Evolutionary conservation across 257 asterid species (phyloP).

Genomic region (Nicotiana benthamiana): DNA sequence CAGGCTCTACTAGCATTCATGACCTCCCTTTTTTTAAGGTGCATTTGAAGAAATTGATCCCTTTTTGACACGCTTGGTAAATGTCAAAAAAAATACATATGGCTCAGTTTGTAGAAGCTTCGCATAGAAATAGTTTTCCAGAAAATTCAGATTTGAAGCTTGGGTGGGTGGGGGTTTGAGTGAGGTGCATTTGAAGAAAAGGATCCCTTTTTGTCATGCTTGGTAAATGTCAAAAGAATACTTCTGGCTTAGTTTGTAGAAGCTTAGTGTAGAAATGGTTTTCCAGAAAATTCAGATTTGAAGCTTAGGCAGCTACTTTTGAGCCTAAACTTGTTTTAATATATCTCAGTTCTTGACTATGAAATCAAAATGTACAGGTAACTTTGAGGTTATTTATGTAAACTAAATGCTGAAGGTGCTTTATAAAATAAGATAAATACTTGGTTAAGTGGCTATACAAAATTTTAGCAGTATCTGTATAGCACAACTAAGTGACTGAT

Average conservation of each 20-base stretch:
- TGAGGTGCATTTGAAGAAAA: too few relatives aligned
- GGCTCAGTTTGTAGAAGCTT: neutral
- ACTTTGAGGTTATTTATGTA: conserved; percentile 7
- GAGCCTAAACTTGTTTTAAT: neutral
- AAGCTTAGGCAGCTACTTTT: neutral
- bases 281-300: too few relatives aligned
- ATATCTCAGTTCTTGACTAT: neutral
- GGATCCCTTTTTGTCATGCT: too few relatives aligned
- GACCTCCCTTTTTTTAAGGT: neutral
- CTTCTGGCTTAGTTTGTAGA: too few relatives aligned
- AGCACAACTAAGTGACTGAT: neutral
- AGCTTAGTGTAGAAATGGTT: too few relatives aligned
- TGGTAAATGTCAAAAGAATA: too few relatives aligned
- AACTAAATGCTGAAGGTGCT: neutral
- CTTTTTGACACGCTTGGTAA: neutral
- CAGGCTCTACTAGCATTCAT: neutral
- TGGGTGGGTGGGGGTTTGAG: too few relatives aligned
- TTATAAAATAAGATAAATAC: neutral
- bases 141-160: neutral
- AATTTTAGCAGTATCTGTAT: neutral
- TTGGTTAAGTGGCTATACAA: neutral
- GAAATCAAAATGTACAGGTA: neutral
- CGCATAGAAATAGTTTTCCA: neutral
- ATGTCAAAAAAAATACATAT: neutral
- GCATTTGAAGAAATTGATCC: too few relatives aligned